These are phyloP conservation scores for Rhizophora mangle DNA, from an alignment of 345 rosid species.

Conservation along the genomic window DNA sequence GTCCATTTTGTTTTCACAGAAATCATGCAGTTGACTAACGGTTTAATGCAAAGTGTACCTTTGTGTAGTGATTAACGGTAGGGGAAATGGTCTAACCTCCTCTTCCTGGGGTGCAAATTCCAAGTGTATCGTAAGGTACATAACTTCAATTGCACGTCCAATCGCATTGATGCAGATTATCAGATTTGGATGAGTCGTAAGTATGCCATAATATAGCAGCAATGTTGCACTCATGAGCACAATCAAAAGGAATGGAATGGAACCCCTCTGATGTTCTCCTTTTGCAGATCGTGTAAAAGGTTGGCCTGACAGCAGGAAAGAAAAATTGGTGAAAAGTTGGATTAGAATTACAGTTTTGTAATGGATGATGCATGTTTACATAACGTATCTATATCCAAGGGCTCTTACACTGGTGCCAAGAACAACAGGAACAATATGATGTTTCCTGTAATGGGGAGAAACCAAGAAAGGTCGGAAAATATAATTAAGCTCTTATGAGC, in stretches of 20 bases:
- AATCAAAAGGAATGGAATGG: slow-evolving; percentile 21
- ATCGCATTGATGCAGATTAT: slow-evolving; percentile 20
- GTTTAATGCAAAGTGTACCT: no score
- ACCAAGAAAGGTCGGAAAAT: neutral
- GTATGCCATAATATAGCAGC: slow-evolving; percentile 17
- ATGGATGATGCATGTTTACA: neutral
- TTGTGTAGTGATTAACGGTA: no score
- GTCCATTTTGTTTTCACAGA: no score
- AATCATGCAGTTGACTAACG: no score
- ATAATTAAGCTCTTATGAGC: neutral
- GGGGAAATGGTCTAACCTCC: slow-evolving; percentile 3
- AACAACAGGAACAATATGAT: slow-evolving; percentile 17
- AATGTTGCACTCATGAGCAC: slow-evolving; percentile 20
- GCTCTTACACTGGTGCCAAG: slow-evolving; percentile 26
- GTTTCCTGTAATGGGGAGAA: slow-evolving; percentile 8
- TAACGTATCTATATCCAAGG: neutral
- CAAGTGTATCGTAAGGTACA: slow-evolving; percentile 11
- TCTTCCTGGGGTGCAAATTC: slow-evolving; percentile 12
- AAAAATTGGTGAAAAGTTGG: neutral
- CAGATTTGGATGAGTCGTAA: slow-evolving; percentile 12
- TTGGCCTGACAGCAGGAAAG: slow-evolving; percentile 17
- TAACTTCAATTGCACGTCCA: slow-evolving; percentile 18
- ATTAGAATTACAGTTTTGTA: neutral
- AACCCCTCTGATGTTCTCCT: slow-evolving; percentile 24
- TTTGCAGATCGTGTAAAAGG: slow-evolving; percentile 20